Conservation (phyloP, 2,329 filamentous ascomycete genomes). For the Botryotinia calthae region DNA sequence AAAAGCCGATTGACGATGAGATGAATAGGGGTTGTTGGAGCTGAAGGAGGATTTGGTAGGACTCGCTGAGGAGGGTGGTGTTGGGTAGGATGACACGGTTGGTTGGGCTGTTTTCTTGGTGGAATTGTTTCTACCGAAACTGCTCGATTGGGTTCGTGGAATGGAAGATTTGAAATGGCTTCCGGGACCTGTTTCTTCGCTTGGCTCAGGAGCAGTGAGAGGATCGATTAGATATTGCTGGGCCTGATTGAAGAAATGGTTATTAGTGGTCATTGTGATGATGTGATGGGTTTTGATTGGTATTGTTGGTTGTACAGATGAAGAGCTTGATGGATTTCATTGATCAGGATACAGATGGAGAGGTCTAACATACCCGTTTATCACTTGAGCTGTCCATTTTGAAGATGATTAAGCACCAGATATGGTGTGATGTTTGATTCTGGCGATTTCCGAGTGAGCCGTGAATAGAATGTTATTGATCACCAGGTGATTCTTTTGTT, state of each 20-base stretch:
- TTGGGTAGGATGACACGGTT: slow-evolving; percentile 41
- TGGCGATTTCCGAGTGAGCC: background rate
- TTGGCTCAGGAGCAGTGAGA: slow-evolving; percentile 64
- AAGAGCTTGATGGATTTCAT: background rate
- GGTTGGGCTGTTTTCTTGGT: slow-evolving; percentile 24
- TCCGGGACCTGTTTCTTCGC: slow-evolving; percentile 64
- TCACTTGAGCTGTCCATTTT: slow-evolving; percentile 19
- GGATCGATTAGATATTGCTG: slow-evolving; percentile 67
- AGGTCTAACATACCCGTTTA: slow-evolving; percentile 13
- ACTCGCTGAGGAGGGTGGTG: slow-evolving; percentile 54
- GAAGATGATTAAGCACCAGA: background rate
- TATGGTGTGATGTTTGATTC: background rate
- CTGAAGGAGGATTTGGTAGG: slow-evolving; percentile 49
- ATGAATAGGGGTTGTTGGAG: slow-evolving; percentile 44
- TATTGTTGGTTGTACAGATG: background rate
- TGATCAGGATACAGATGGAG: background rate
- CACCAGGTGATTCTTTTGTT: background rate
- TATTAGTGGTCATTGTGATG: background rate
- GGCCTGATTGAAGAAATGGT: slow-evolving; percentile 47
- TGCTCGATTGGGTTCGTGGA: slow-evolving; percentile 22
- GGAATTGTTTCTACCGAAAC: slow-evolving; percentile 9
- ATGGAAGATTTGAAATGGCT: slow-evolving; percentile 42
- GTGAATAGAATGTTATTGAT: background rate
- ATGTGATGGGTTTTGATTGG: background rate
- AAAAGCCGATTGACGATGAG: slow-evolving; percentile 32